Conservation (phyloP, 768 basidiomycete genomes). For the Boletus rubropictus region DNA sequence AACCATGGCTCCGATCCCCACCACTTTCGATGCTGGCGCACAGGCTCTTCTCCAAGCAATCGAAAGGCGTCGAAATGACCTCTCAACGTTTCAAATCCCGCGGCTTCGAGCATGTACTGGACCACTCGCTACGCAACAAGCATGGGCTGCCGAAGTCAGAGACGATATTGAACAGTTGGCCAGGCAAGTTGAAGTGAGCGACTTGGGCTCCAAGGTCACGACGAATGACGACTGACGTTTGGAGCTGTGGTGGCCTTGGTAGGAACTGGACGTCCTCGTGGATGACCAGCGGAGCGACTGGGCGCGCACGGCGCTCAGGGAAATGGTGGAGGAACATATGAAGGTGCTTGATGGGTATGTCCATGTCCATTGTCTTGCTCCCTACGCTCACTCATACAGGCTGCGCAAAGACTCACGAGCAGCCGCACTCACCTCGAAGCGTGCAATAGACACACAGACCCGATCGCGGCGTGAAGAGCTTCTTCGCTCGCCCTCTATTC, state of each 20-base stretch:
- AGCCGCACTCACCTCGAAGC: conserved; percentile 71
- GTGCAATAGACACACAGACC: conserved; percentile 56
- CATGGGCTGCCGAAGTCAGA: conserved; percentile 66
- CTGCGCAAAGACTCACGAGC: conserved; percentile 57
- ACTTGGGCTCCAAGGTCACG: background rate
- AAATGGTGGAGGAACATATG: conserved; percentile 45
- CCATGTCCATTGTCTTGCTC: background rate
- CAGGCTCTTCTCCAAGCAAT: conserved; percentile 45
- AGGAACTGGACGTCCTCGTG: conserved; percentile 65
- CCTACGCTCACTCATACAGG: conserved; percentile 31
- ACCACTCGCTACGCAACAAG: conserved; percentile 65
- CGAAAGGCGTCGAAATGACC: conserved; percentile 54
- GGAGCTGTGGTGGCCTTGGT: background rate
- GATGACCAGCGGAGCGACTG: conserved; percentile 65
- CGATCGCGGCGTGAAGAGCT: conserved; percentile 66
- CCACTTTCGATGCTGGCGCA: conserved; percentile 47
- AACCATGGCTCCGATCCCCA: conserved; percentile 60
- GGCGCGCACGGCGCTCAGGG: conserved; percentile 43
- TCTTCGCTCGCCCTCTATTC: conserved; percentile 44
- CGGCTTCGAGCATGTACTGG: conserved; percentile 64
- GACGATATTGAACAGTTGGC: conserved; percentile 64
- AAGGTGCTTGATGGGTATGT: conserved; percentile 48
- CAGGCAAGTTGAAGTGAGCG: conserved; percentile 62
- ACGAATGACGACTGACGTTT: conserved; percentile 3
- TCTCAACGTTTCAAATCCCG: conserved; percentile 69